These are phyloP conservation scores for Boletus huronensis DNA, from an alignment of 768 basidiomycete genomes.

Conservation along the genomic window DNA sequence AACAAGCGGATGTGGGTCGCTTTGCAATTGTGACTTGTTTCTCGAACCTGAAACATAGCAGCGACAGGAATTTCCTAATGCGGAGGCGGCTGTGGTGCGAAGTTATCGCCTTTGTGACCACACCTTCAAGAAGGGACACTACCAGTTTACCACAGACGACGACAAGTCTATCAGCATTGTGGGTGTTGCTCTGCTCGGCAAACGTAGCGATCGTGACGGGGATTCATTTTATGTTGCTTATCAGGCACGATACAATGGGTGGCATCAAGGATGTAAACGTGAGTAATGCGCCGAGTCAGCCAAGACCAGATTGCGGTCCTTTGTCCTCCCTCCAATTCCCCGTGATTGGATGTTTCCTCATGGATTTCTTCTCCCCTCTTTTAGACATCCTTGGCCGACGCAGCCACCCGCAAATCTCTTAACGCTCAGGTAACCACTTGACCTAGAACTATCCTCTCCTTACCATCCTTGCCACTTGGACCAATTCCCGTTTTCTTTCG, in stretches of 20 bases:
- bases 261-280: conserved; percentile 29
- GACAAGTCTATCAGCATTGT: conserved; percentile 4
- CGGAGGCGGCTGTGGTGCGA: background rate
- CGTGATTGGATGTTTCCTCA: conserved; percentile 10
- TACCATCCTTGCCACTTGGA: background rate
- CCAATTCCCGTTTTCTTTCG: conserved; percentile 7
- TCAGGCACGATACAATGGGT: conserved; percentile 19
- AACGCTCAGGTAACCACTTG: conserved; percentile 31
- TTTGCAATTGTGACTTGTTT: background rate
- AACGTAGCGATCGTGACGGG: background rate
- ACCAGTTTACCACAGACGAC: conserved; percentile 11
- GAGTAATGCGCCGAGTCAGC: conserved; percentile 24
- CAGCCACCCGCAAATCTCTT: conserved; percentile 30
- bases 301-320: conserved; percentile 16
- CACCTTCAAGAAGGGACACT: background rate
- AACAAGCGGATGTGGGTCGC: background rate
- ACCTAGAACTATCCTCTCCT: conserved; percentile 11
- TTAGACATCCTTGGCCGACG: conserved; percentile 27
- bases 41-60: background rate
- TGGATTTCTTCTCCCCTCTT: conserved; percentile 22
- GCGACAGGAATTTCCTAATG: conserved; percentile 13
- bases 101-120: background rate
- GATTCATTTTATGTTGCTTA: background rate
- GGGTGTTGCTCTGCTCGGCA: background rate
- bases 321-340: conserved; percentile 1